Conservation (phyloP, 495 filamentous ascomycete species). For the Aspergillus baeticus region DNA sequence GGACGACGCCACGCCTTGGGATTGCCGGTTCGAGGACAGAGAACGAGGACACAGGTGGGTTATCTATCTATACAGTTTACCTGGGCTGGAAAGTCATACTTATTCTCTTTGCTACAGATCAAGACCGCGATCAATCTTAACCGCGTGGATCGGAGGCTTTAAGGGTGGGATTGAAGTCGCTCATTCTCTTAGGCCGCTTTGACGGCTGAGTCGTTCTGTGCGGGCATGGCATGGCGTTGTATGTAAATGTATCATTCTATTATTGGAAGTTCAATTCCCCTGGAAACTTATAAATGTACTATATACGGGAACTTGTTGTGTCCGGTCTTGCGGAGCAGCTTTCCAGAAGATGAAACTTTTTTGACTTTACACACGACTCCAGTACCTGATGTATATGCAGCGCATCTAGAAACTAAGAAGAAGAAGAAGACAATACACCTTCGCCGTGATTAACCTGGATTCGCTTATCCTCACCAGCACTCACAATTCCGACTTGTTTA, state of each 20-base stretch:
- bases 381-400: constrained; percentile 32
- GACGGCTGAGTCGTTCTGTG: constrained; percentile 22
- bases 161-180: constrained; percentile 2
- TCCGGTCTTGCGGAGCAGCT: not conserved
- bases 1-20: constrained; percentile 88
- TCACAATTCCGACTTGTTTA: constrained; percentile 78
- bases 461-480: constrained; percentile 85
- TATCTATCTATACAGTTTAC: constrained; percentile 1
- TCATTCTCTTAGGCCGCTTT: constrained; percentile 22
- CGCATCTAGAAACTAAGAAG: constrained; percentile 23
- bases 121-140: constrained; percentile 78
- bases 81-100: not conserved
- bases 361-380: constrained; percentile 33
- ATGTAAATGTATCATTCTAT: constrained; percentile 24
- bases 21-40: constrained; percentile 84
- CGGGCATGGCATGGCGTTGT: constrained; percentile 44
- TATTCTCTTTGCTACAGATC: constrained; percentile 49
- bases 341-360: constrained; percentile 33
- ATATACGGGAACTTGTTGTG: constrained; percentile 16
- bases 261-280: constrained; percentile 11
- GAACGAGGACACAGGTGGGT: constrained; percentile 75
- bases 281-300: constrained; percentile 28
- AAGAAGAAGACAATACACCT: constrained; percentile 41
- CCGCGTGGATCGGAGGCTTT: constrained; percentile 62
- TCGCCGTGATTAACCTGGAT: constrained; percentile 83